These are phyloP conservation scores for Phoenix roebelenii DNA, from an alignment of 176 grass and related monocot genomes.

Conservation along the genomic window DNA sequence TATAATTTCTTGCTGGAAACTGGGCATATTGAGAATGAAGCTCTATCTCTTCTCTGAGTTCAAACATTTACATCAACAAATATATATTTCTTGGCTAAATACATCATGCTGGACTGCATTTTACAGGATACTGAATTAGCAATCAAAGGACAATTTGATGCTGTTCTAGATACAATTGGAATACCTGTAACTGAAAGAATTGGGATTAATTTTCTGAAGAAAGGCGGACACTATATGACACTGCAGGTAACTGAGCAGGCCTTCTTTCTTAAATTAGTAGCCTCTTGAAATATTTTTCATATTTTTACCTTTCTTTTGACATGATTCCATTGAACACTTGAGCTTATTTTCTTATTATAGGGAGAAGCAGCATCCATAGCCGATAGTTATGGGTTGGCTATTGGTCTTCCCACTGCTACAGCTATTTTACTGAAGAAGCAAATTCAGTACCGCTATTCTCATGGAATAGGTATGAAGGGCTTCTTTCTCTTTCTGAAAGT, in stretches of 20 bases:
- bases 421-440: slow-evolving; percentile 79
- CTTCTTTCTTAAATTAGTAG: not conserved
- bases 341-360: slow-evolving; percentile 21
- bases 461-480: slow-evolving; percentile 51
- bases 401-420: slow-evolving; percentile 72
- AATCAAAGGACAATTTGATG: slow-evolving; percentile 84
- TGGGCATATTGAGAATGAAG: no score
- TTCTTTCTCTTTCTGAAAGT: not conserved
- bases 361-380: slow-evolving; percentile 73
- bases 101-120: slow-evolving; percentile 7
- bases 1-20: no score
- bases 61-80: no score
- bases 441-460: slow-evolving; percentile 54
- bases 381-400: slow-evolving; percentile 66
- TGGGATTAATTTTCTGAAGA: slow-evolving; percentile 73
- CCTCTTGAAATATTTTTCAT: not conserved
- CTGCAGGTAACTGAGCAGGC: slow-evolving; percentile 61
- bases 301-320: slow-evolving; percentile 9
- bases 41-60: no score
- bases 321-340: not conserved
- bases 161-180: slow-evolving; percentile 88
- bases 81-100: not conserved
- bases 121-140: slow-evolving; percentile 65
- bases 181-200: slow-evolving; percentile 77
- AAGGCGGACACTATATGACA: slow-evolving; percentile 95